Evolutionary conservation across 2,329 filamentous ascomycete genomes (phyloP), one percentile per base, ranked within the genome.

Genomic region (Diaporthe batatas): DNA sequence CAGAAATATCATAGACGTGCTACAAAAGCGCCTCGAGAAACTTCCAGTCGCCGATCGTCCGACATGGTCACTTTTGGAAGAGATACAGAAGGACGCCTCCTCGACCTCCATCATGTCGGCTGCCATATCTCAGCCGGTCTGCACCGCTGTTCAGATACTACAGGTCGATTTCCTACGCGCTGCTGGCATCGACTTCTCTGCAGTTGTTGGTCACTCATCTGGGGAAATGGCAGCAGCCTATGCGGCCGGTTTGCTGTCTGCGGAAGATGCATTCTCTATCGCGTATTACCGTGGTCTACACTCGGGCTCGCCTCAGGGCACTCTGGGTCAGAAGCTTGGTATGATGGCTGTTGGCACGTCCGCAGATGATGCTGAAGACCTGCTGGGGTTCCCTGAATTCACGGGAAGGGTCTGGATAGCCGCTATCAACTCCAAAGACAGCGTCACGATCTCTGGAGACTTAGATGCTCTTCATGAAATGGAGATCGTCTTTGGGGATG

Each of bases 401-500:
- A 5, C 18, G 21, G 68, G 68, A 6, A 74, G 76, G 0, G 71
- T 80, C 1, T 65, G 72, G 5, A 75, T 84, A 3, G 80, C 81
- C 7, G 81, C 79, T 25, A 75, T 73, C 73, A 85, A 83, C 77
- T 83, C 76, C 79, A 0, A 58, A 75, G 0, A 18, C 18, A 84
- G 82, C 64, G 75, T 82, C 6, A 85, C 84, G 0, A 39, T 83
- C 0, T 81, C 81, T 0, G 82, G 82, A 1, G 80, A 81, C 29
- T 65, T 64, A 0, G 6, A 54, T 39, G 73, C 79, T 3, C 34
- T 79, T 10, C 34, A 65, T 11, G 29, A 72, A 34, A 32, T 70
- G 4, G 47, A 72, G 5, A 69, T 34, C 0, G 58, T 75, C 8
- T 23, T 78, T 0, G 54, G 76, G 4, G 69, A 74, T 7, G 73